Conservation (phyloP, 495 filamentous ascomycete species). For the Daldinia decipiens region DNA sequence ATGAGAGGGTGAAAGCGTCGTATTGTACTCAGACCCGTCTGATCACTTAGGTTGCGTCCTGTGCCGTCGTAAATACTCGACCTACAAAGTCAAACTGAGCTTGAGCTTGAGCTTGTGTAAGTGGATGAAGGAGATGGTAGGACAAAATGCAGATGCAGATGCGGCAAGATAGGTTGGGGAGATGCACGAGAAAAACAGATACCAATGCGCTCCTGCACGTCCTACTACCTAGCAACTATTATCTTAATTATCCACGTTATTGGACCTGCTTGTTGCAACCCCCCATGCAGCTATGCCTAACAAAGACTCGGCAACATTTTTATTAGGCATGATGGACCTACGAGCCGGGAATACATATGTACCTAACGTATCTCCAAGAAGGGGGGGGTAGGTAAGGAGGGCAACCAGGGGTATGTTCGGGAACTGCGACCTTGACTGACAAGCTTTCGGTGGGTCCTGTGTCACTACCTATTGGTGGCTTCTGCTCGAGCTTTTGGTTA, state of each 20-base stretch:
- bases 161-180: constrained; percentile 14
- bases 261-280: constrained; percentile 40
- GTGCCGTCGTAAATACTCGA: constrained; percentile 35
- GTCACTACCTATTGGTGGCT: constrained; percentile 12
- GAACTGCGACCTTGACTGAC: constrained; percentile 33
- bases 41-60: constrained; percentile 30
- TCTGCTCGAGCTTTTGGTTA: constrained; percentile 25
- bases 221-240: constrained; percentile 32
- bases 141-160: constrained; percentile 14
- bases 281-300: constrained; percentile 47
- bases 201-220: constrained; percentile 30
- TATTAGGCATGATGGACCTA: constrained; percentile 46
- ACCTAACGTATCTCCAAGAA: constrained; percentile 13
- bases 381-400: background rate
- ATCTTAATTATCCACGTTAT: constrained; percentile 47
- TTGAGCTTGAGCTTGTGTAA: constrained; percentile 26
- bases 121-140: constrained; percentile 8
- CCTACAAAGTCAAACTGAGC: constrained; percentile 19
- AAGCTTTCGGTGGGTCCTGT: constrained; percentile 7
- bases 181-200: constrained; percentile 6
- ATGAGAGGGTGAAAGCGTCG: constrained; percentile 24
- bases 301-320: constrained; percentile 42
- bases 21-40: constrained; percentile 40
- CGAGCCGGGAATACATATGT: constrained; percentile 38
- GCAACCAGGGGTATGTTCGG: constrained; percentile 26